Percentiles rank a stretch among this genome's conserved stretches.
Conservation (phyloP, 2,329 filamentous ascomycete genomes). For the Epichloe coenophiala region DNA sequence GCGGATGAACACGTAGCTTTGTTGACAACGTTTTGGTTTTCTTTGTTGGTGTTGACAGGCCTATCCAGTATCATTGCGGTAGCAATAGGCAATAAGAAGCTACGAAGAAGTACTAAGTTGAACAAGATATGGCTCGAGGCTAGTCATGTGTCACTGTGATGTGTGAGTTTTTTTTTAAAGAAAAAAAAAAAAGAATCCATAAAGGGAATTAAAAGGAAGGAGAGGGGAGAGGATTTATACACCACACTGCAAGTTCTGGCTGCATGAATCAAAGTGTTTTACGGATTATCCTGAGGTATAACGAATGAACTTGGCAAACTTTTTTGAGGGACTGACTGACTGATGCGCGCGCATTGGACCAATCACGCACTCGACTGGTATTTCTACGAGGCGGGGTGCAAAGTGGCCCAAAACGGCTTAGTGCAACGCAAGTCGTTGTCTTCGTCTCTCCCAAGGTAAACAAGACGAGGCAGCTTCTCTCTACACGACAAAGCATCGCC, state of each 20-base stretch:
- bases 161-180: no score
- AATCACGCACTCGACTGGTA: not conserved
- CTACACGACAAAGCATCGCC: constrained; percentile 5
- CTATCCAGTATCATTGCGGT: constrained; percentile 8
- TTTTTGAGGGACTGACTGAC: no score
- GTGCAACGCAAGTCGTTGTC: not conserved
- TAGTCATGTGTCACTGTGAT: no score
- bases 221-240: no score
- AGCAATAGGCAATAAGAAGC: constrained; percentile 15
- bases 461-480: constrained; percentile 7
- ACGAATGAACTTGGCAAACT: no score
- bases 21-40: constrained; percentile 7
- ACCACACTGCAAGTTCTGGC: no score
- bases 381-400: not conserved
- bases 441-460: constrained; percentile 7
- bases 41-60: constrained; percentile 16
- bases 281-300: no score
- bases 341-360: not conserved
- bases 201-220: no score
- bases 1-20: constrained; percentile 10
- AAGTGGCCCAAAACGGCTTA: constrained; percentile 6
- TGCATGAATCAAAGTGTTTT: no score
- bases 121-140: not conserved
- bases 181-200: no score
- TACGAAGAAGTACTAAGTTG: not conserved